Evolutionary conservation across 345 rosid species (phyloP).

Genomic region (Iberis pinnata): DNA sequence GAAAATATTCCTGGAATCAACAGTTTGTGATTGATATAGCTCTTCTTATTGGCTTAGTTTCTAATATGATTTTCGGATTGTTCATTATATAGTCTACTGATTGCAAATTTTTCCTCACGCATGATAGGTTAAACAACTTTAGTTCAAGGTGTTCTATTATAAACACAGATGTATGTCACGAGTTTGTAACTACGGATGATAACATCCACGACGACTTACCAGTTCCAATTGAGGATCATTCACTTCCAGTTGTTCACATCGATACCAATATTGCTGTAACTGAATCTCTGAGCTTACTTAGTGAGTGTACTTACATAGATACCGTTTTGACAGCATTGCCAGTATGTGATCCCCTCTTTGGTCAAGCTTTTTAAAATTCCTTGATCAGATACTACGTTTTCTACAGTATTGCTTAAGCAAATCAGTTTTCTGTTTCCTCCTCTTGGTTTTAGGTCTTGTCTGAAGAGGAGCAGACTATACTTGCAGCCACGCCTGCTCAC

Average conservation of each 20-base stretch:
- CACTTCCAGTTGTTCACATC: slow-evolving; percentile 60
- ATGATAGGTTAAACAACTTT: slow-evolving; percentile 44
- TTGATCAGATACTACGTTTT: background rate
- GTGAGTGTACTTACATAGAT: slow-evolving; percentile 52
- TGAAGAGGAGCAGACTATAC: slow-evolving; percentile 77
- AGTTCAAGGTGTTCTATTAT: slow-evolving; percentile 52
- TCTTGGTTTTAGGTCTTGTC: slow-evolving; percentile 52
- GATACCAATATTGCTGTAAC: slow-evolving; percentile 48
- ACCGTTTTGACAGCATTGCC: slow-evolving; percentile 67
- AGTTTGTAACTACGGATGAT: slow-evolving; percentile 41
- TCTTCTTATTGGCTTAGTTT: background rate
- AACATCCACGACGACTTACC: slow-evolving; percentile 40
- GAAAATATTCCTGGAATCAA: background rate
- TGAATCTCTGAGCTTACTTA: slow-evolving; percentile 58
- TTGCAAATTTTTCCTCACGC: background rate
- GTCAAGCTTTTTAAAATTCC: background rate
- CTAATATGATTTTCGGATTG: background rate
- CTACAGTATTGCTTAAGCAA: background rate
- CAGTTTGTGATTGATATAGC: no score
- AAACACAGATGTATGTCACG: slow-evolving; percentile 47
- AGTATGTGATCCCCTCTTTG: slow-evolving; percentile 35
- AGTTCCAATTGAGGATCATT: slow-evolving; percentile 32
- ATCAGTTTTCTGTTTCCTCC: slow-evolving; percentile 1
- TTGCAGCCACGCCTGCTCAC: slow-evolving; percentile 94
- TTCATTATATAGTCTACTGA: slow-evolving; percentile 6